Evolutionary conservation across 2,329 filamentous ascomycete species (phyloP).

Genomic region (Monilinia fructicola): DNA sequence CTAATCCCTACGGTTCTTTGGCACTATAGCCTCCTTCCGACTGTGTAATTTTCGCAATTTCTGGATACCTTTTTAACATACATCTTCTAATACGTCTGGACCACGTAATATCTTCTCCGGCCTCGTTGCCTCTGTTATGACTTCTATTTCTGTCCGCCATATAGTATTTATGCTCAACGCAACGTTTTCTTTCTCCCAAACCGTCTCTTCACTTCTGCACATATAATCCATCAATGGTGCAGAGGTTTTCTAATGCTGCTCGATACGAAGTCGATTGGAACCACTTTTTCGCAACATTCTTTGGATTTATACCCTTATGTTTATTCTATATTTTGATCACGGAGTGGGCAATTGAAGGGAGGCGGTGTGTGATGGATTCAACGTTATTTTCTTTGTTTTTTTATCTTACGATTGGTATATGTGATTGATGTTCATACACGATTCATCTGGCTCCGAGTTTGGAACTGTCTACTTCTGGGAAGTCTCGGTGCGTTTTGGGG

Average conservation of each 20-base stretch:
- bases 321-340: slow-evolving; percentile 1
- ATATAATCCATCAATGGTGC: neutral
- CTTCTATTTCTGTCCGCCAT: slow-evolving; percentile 8
- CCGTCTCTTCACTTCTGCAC: neutral
- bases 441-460: slow-evolving; percentile 18
- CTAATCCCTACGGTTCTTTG: neutral
- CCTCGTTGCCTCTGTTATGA: slow-evolving; percentile 1
- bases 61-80: slow-evolving; percentile 7
- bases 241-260: neutral
- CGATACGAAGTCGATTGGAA: neutral
- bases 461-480: neutral
- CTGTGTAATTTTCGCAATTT: neutral
- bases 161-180: slow-evolving; percentile 16
- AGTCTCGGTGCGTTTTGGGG: neutral
- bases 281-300: neutral
- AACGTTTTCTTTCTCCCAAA: neutral
- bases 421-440: slow-evolving; percentile 23
- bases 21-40: neutral
- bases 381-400: neutral
- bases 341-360: neutral
- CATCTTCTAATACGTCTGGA: slow-evolving; percentile 24
- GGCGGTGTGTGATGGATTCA: neutral
- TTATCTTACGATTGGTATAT: slow-evolving; percentile 14
- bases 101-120: slow-evolving; percentile 18
- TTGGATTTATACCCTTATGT: slow-evolving; percentile 17